These are phyloP conservation scores for Drechslerella coelobrocha DNA, from an alignment of 2,329 filamentous ascomycete genomes.

Conservation along the genomic window DNA sequence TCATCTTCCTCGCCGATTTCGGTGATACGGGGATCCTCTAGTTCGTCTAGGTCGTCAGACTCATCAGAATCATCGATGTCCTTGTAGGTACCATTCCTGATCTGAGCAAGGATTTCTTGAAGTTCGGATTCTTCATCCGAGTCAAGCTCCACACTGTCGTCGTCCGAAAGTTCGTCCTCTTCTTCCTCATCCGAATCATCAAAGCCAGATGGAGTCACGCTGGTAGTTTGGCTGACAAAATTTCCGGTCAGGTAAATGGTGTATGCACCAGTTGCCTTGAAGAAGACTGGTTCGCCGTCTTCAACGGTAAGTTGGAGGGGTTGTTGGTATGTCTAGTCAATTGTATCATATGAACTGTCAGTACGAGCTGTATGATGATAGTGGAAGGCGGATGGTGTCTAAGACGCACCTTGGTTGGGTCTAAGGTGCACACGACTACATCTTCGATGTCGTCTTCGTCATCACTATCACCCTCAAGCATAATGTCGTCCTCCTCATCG, in stretches of 20 bases:
- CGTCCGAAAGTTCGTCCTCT: slow-evolving; percentile 65
- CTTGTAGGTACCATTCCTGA: slow-evolving; percentile 27
- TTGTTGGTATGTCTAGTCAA: slow-evolving; percentile 91
- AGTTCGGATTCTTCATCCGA: slow-evolving; percentile 59
- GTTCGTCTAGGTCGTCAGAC: slow-evolving; percentile 77
- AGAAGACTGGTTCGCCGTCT: slow-evolving; percentile 88
- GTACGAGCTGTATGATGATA: not conserved
- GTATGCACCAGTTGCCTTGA: slow-evolving; percentile 88
- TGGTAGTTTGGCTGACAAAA: slow-evolving; percentile 73
- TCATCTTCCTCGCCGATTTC: slow-evolving; percentile 70
- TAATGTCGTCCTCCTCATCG: slow-evolving; percentile 63
- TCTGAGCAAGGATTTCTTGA: slow-evolving; percentile 22
- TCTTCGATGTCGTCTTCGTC: slow-evolving; percentile 73
- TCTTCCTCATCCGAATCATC: slow-evolving; percentile 65
- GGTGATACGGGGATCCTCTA: slow-evolving; percentile 80
- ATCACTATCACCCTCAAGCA: slow-evolving; percentile 52
- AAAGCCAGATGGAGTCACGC: slow-evolving; percentile 61
- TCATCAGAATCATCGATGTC: slow-evolving; percentile 59
- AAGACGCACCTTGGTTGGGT: slow-evolving; percentile 80
- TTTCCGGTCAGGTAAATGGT: slow-evolving; percentile 93
- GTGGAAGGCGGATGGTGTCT: slow-evolving; percentile 14
- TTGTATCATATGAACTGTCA: slow-evolving; percentile 58
- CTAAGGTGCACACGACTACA: slow-evolving; percentile 93
- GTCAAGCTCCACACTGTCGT: slow-evolving; percentile 57
- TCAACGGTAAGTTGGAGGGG: slow-evolving; percentile 89